These are phyloP conservation scores for Yamadazyma sp. DNA, from an alignment of 1,139 yeast species.

Conservation along the genomic window DNA sequence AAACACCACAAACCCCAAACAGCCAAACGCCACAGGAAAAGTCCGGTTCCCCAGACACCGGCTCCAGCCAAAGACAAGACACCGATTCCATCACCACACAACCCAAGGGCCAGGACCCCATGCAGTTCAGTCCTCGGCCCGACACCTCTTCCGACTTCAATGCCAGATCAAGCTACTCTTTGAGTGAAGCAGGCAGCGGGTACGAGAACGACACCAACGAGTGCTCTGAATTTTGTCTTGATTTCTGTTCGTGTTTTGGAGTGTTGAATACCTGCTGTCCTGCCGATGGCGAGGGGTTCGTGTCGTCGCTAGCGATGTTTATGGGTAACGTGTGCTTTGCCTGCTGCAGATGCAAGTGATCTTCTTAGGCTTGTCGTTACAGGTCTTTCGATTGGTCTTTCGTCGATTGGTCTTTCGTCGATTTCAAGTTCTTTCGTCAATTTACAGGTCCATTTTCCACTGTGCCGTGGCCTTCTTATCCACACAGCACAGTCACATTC, in stretches of 20 bases:
- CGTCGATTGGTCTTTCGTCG: no score
- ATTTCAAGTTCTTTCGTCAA: no score
- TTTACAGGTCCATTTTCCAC: no score
- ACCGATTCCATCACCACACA: slow-evolving; percentile 13
- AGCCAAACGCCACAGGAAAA: no score
- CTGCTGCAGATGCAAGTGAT: slow-evolving; percentile 32
- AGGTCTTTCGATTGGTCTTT: no score
- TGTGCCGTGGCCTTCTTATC: no score
- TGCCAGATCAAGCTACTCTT: slow-evolving; percentile 17
- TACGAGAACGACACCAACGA: slow-evolving; percentile 38
- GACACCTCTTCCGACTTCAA: slow-evolving; percentile 9
- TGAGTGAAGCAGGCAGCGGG: slow-evolving; percentile 34
- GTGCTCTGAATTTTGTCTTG: slow-evolving; percentile 46
- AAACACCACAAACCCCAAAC: no score
- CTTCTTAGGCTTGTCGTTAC: background rate
- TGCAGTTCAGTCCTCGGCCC: slow-evolving; percentile 15
- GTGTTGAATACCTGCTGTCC: slow-evolving; percentile 45
- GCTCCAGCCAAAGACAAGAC: background rate
- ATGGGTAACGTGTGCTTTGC: slow-evolving; percentile 38
- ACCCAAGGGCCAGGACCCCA: slow-evolving; percentile 14
- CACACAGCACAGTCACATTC: no score
- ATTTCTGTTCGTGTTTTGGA: slow-evolving; percentile 41
- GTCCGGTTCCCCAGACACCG: no score
- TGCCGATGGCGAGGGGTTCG: slow-evolving; percentile 40
- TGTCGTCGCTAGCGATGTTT: slow-evolving; percentile 36